These are phyloP conservation scores for Phytophthora sansomeana DNA, from an alignment of 352 stramenopile species.

Conservation along the genomic window DNA sequence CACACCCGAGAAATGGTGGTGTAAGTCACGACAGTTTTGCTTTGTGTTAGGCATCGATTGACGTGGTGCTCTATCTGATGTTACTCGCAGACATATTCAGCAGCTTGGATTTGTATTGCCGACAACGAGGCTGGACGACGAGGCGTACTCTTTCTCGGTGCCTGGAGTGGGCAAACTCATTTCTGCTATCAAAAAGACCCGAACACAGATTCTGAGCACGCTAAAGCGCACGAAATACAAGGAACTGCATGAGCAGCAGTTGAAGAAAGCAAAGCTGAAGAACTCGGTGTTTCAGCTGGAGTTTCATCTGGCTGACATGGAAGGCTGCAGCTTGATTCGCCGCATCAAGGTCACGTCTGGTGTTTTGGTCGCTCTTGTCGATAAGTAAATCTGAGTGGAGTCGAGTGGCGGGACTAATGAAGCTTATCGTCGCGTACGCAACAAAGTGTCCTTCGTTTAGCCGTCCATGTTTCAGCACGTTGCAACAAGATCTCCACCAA, in stretches of 20 bases:
- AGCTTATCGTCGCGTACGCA: no score
- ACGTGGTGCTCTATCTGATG: neutral
- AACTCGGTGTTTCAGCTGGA: slow-evolving; percentile 61
- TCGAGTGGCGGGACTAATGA: no score
- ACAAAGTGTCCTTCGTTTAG: no score
- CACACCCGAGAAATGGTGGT: slow-evolving; percentile 38
- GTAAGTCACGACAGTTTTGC: slow-evolving; percentile 26
- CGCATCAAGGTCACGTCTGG: slow-evolving; percentile 66
- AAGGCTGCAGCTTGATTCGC: slow-evolving; percentile 57
- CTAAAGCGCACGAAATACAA: slow-evolving; percentile 74
- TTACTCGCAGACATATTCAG: slow-evolving; percentile 44
- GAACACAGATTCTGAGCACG: slow-evolving; percentile 42
- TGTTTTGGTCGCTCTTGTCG: slow-evolving; percentile 49
- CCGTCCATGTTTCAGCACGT: no score
- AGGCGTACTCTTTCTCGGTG: slow-evolving; percentile 61
- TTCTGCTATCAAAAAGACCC: slow-evolving; percentile 65
- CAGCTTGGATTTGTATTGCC: slow-evolving; percentile 62
- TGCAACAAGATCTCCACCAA: no score
- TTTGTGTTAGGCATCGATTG: neutral
- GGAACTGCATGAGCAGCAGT: slow-evolving; percentile 62
- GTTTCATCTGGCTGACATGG: slow-evolving; percentile 73
- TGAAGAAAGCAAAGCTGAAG: slow-evolving; percentile 69
- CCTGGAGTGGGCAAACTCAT: slow-evolving; percentile 67
- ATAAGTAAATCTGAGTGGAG: no score
- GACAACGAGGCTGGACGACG: slow-evolving; percentile 51